Base-by-base conservation (phyloP, 768 basidiomycete genomes). In the Leccinum longicurvipes region DNA sequence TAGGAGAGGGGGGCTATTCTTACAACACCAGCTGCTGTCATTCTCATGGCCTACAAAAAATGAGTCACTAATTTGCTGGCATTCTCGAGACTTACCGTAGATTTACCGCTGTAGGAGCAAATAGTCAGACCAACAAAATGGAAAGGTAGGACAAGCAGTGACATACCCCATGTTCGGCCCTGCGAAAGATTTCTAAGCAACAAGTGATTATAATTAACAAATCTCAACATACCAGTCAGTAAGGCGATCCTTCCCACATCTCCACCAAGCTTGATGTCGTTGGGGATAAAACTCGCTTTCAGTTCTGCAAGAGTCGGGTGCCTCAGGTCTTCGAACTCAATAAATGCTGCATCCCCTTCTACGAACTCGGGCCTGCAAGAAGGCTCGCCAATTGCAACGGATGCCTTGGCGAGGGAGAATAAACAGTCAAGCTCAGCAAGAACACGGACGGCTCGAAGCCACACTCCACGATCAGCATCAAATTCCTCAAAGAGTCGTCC, bases 391-490 rank as follows among this genome's bases (percentile, higher is more conserved):
- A 99, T 80, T 9, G 91, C 89, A n/a, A 74, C 70, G 1, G 94
- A 97, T 1, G 93, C 82, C 70, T 92, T 95, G 5, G 96, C 90
- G 47, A 98, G 74, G 61, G 91, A 92, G 69, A 96, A 85, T 21
- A 99, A 74, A 70, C 97, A 99, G 70, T 99, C 97, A n/a, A 99
- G 78, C 73, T 99, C 95, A 7, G 97, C 89, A 49, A 96, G 81
- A 15, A 92, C 85, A 34, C 91, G 84, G 59, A 94, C 79, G 11
- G 87, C 84, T n/a, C 86, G 83, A 65, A 94, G 72, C 91, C 92
- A 96, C 15, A 87, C 73, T 14, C 81, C 77, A 44, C 91, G 85
- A 66, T 95, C 91, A 4, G 79, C 72, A 67, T 93, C 91, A 63
- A 95, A 94, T 71, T 93, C 90, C 27, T 77, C 81, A 63, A 80